Percentiles rank a stretch among this genome's conserved stretches.
Conservation (phyloP, 192 early-diverging fungal species). For the Backusella morwellensis region DNA sequence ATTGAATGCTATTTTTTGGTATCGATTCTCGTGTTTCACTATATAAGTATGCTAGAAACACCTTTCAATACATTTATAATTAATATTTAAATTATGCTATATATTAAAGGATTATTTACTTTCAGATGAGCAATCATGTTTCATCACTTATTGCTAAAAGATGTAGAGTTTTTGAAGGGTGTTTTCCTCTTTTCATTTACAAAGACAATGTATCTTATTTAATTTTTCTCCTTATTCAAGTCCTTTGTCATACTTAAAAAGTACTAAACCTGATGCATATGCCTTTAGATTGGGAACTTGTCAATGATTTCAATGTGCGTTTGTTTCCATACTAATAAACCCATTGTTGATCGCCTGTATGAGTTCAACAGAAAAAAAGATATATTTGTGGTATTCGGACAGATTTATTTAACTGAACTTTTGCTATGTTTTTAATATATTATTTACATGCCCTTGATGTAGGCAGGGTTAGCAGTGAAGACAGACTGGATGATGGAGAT, state of each 20-base stretch:
- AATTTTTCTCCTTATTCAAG: too few relatives aligned
- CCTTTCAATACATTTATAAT: neutral
- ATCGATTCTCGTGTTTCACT: neutral
- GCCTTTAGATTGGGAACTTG: too few relatives aligned
- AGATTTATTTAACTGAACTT: neutral
- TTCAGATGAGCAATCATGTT: neutral
- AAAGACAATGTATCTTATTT: too few relatives aligned
- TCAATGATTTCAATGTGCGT: too few relatives aligned
- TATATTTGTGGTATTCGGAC: neutral
- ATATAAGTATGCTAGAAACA: neutral
- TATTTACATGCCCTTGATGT: slow-evolving; percentile 41
- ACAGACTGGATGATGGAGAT: slow-evolving; percentile 62
- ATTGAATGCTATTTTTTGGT: neutral
- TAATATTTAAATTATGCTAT: neutral
- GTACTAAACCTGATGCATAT: too few relatives aligned
- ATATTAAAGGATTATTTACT: neutral
- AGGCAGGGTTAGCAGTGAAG: slow-evolving; percentile 46
- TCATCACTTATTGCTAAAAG: neutral
- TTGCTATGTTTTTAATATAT: neutral
- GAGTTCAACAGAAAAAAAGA: neutral
- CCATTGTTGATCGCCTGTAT: neutral
- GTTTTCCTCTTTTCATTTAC: too few relatives aligned
- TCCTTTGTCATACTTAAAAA: too few relatives aligned
- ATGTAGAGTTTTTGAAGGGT: neutral
- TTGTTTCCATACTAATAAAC: too few relatives aligned